These are phyloP conservation scores for Luffa acutangula DNA, from an alignment of 306 rosid genomes.

Conservation along the genomic window DNA sequence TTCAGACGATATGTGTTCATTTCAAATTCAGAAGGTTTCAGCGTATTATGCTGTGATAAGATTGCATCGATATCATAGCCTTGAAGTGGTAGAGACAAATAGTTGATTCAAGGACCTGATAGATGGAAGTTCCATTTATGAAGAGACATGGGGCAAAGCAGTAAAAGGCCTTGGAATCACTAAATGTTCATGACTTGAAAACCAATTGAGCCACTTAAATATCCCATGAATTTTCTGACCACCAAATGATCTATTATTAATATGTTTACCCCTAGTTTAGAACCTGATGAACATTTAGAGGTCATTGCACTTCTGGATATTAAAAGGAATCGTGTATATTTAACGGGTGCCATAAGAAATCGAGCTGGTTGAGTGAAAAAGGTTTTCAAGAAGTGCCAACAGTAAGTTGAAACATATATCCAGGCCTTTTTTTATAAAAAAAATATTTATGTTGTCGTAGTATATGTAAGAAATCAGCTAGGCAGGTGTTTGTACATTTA, in stretches of 20 bases:
- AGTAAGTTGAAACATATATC: neutral
- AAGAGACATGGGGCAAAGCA: neutral
- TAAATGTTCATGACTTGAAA: neutral
- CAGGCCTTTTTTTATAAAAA: neutral
- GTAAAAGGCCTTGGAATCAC: neutral
- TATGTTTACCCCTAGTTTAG: neutral
- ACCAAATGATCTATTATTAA: neutral
- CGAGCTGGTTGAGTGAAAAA: neutral
- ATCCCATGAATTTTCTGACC: neutral
- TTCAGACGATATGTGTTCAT: neutral
- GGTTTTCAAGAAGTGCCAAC: neutral
- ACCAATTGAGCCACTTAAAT: neutral
- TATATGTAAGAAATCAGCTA: neutral
- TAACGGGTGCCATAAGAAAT: neutral
- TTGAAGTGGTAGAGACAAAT: neutral
- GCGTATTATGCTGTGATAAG: neutral
- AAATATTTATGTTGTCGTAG: neutral
- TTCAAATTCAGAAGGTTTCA: neutral
- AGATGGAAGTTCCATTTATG: neutral
- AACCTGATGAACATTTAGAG: neutral
- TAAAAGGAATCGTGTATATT: neutral
- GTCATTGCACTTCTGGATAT: neutral
- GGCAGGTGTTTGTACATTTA: neutral
- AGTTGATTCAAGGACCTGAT: neutral
- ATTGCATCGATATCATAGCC: neutral